Conservation (phyloP, 2,329 filamentous ascomycete species). For the Epichloe aotearoae region DNA sequence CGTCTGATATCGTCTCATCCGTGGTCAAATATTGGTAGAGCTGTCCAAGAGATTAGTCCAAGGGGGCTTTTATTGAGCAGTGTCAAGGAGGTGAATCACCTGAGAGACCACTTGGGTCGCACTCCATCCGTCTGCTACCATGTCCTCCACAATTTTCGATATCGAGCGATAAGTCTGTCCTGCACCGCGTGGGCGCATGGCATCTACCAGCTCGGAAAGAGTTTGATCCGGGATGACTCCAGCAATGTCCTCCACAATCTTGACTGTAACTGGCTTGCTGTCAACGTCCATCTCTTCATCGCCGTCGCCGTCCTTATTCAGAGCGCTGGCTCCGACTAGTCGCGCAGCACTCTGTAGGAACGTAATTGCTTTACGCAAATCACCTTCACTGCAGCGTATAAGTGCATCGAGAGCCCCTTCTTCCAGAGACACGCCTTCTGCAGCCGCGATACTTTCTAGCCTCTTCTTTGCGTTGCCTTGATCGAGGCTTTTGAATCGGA, state of each 20-base stretch:
- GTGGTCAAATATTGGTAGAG: conserved; percentile 72
- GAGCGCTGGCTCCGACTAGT: conserved; percentile 56
- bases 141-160: conserved; percentile 68
- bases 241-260: conserved; percentile 84
- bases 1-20: conserved; percentile 71
- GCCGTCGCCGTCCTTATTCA: conserved; percentile 32
- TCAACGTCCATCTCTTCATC: conserved; percentile 51
- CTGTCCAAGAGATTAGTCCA: conserved; percentile 25
- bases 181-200: conserved; percentile 59
- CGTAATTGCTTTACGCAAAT: conserved; percentile 91
- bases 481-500: conserved; percentile 92
- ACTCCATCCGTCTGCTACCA: conserved; percentile 96
- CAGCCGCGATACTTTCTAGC: conserved; percentile 67
- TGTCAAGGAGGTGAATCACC: conserved; percentile 29
- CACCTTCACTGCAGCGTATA: conserved; percentile 81
- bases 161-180: conserved; percentile 59
- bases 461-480: conserved; percentile 69
- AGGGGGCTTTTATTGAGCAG: neutral
- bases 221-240: conserved; percentile 75
- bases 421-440: conserved; percentile 65
- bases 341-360: conserved; percentile 90
- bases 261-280: conserved; percentile 54
- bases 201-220: conserved; percentile 55
- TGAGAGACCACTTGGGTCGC: conserved; percentile 77
- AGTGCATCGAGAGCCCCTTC: conserved; percentile 71